A percentile compares a stretch with the other conserved stretches of the same genome.
Conservation (phyloP, 805 yeast genomes). For the Suhomyces xylopsoci region DNA sequence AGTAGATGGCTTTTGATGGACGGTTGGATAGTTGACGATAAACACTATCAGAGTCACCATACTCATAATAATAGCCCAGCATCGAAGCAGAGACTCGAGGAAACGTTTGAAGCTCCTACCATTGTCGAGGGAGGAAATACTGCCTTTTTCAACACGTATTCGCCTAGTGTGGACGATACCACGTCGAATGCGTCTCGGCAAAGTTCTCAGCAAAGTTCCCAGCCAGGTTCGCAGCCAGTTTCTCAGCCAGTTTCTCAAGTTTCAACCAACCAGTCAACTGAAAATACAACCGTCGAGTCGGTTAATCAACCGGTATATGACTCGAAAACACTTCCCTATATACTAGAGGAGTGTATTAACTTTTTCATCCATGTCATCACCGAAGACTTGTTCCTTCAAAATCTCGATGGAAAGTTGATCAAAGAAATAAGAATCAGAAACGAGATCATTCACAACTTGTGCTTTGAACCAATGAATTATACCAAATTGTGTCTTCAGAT, state of each 20-base stretch:
- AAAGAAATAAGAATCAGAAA: slow-evolving; percentile 50
- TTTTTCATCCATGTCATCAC: slow-evolving; percentile 65
- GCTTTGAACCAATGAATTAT: slow-evolving; percentile 70
- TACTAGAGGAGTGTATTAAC: slow-evolving; percentile 77
- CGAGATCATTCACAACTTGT: slow-evolving; percentile 81
- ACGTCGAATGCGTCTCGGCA: not conserved
- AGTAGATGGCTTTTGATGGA: slow-evolving; percentile 65
- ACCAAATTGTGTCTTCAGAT: slow-evolving; percentile 64
- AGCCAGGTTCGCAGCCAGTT: not conserved
- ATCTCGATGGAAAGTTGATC: slow-evolving; percentile 46
- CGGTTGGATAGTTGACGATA: slow-evolving; percentile 37
- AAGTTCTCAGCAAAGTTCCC: too few species aligned
- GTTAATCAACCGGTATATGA: slow-evolving; percentile 28
- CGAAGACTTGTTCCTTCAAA: slow-evolving; percentile 60
- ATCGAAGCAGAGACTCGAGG: not conserved
- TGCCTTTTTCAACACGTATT: not conserved
- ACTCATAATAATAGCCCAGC: not conserved
- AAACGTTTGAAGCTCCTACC: not conserved
- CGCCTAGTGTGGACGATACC: not conserved
- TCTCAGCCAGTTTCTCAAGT: not conserved
- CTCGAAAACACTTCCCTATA: slow-evolving; percentile 49
- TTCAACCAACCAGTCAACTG: not conserved
- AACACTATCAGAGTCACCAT: slow-evolving; percentile 20
- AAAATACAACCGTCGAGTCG: not conserved
- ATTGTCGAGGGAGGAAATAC: not conserved